phyloP scores from a whole-genome alignment of 2,329 filamentous ascomycete species.

The Rosellinia necatrix region DNA sequence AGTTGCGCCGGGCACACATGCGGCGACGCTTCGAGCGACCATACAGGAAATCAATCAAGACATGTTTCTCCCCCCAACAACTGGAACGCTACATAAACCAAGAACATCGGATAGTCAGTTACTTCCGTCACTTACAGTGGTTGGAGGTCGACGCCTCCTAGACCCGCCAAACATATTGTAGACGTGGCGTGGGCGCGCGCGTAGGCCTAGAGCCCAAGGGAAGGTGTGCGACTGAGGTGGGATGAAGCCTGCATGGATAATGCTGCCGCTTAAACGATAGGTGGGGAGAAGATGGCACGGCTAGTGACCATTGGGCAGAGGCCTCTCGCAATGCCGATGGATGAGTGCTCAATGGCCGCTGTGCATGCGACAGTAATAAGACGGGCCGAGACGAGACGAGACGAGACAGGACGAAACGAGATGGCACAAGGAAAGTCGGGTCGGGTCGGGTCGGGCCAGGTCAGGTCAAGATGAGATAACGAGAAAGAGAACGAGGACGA shows the following conservation, averaged over 20 bases:
- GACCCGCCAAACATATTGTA: conserved; percentile 55
- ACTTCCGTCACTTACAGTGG: conserved; percentile 59
- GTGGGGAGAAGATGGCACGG: conserved; percentile 1
- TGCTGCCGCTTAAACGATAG: conserved; percentile 18
- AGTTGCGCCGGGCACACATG: background rate
- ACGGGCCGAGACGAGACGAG: too few species aligned
- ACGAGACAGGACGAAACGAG: too few species aligned
- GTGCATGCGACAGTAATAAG: background rate
- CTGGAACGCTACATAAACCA: background rate
- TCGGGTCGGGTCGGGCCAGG: too few species aligned
- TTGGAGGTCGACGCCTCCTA: conserved; percentile 53
- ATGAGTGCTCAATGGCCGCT: background rate
- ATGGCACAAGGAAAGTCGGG: too few species aligned
- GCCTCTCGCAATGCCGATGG: too few species aligned
- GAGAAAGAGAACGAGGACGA: too few species aligned
- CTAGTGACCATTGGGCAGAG: conserved; percentile 23
- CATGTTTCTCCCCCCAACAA: conserved; percentile 10
- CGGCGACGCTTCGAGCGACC: background rate
- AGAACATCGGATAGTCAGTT: conserved; percentile 25
- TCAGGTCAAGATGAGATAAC: background rate
- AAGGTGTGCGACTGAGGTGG: conserved; percentile 26
- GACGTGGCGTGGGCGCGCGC: conserved; percentile 21
- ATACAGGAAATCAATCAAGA: background rate
- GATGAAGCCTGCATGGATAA: conserved; percentile 33
- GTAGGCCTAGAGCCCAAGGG: conserved; percentile 33